phyloP scores from a whole-genome alignment of 768 basidiomycete genomes.

The Boletus sp. region DNA sequence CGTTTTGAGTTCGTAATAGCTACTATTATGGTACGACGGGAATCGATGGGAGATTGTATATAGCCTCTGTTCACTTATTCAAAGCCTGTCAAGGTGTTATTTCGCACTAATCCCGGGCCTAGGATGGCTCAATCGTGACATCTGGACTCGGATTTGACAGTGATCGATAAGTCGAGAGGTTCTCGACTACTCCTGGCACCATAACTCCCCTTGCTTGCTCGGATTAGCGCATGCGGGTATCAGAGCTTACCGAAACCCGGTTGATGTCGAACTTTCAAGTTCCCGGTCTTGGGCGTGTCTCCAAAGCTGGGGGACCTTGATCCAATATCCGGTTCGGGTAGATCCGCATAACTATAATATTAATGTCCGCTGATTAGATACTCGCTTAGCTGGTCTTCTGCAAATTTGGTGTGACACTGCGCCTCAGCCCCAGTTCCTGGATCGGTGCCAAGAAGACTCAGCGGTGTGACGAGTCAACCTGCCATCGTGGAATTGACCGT shows the following conservation, averaged over 20 bases:
- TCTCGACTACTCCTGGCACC: not conserved
- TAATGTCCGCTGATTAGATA: too few species aligned
- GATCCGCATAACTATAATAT: too few species aligned
- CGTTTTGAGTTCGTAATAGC: not conserved
- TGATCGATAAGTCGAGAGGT: not conserved
- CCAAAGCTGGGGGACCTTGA: not conserved
- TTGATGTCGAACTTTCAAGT: not conserved
- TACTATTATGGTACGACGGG: not conserved
- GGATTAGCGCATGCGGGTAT: not conserved
- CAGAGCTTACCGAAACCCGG: not conserved
- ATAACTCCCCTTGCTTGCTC: not conserved
- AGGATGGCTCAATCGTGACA: not conserved
- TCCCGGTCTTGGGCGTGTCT: not conserved
- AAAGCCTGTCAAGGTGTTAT: not conserved
- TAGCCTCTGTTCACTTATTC: not conserved
- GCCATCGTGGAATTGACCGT: not conserved
- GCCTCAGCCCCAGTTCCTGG: not conserved
- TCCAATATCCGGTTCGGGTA: too few species aligned
- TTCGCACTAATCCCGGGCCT: not conserved
- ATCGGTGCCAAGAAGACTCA: not conserved
- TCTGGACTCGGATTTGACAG: not conserved
- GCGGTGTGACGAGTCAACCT: not conserved
- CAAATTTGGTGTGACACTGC: not conserved
- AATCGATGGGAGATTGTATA: not conserved
- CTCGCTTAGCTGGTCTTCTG: too few species aligned